phyloP scores from a whole-genome alignment of 2,329 filamentous ascomycete genomes.

The Verticillium zaregamsianum region DNA sequence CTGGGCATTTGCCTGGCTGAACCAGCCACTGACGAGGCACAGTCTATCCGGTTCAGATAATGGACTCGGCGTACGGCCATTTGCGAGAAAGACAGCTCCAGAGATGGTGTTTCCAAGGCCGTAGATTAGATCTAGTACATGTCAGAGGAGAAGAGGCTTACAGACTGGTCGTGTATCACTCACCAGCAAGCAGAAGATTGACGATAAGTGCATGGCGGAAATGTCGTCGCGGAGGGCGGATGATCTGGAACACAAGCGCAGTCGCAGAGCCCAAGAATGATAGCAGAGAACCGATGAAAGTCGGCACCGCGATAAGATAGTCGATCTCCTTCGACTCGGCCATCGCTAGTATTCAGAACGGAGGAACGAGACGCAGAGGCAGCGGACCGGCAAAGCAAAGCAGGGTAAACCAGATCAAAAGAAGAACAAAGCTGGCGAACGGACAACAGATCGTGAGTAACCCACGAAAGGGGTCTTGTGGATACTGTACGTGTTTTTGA shows the following conservation, averaged over 20 bases:
- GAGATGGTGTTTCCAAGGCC: conserved; percentile 37
- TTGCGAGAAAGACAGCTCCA: conserved; percentile 28
- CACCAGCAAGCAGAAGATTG: conserved; percentile 17
- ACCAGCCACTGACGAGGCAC: conserved; percentile 37
- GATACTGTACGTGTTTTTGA: neutral
- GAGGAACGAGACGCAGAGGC: neutral
- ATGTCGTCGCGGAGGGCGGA: conserved; percentile 13
- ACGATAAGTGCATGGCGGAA: conserved; percentile 18
- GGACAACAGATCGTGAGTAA: neutral
- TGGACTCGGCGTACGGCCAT: conserved; percentile 14
- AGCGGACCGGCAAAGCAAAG: neutral
- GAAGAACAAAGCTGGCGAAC: neutral
- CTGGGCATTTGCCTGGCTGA: conserved; percentile 41
- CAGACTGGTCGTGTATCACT: conserved; percentile 4
- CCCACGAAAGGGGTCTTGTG: neutral
- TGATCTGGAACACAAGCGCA: conserved; percentile 8
- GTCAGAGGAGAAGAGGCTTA: conserved; percentile 1
- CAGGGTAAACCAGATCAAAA: neutral
- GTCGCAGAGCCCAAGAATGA: conserved; percentile 10
- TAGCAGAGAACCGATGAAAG: conserved; percentile 8
- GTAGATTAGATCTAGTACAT: conserved; percentile 32
- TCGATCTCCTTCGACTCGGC: conserved; percentile 5
- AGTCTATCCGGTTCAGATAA: conserved; percentile 18
- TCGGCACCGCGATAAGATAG: conserved; percentile 7
- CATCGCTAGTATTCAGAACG: conserved; percentile 7